Conservation (phyloP, 1,139 yeast genomes). For the Hanseniaspora gamundiae region DNA sequence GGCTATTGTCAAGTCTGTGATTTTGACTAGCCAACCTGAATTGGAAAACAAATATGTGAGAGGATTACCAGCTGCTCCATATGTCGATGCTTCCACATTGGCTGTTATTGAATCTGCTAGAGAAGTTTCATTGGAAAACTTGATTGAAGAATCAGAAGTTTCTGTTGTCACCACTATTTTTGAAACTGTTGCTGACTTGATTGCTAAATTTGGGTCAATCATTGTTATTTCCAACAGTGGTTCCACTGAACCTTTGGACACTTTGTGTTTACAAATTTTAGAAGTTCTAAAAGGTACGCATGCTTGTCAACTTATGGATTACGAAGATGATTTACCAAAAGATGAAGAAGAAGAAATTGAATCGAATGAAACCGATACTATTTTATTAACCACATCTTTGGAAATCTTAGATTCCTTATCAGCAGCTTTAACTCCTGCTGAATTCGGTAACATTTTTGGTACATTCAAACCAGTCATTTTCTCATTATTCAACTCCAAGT, state of each 20-base stretch:
- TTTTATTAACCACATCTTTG: constrained; percentile 71
- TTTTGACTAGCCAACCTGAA: constrained; percentile 46
- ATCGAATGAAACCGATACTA: constrained; percentile 78
- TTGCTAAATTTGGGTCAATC: constrained; percentile 60
- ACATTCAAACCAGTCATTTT: constrained; percentile 60
- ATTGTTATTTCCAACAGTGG: constrained; percentile 51
- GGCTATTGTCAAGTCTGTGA: constrained; percentile 60
- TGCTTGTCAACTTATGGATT: constrained; percentile 62
- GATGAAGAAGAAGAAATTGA: constrained; percentile 37
- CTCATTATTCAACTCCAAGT: constrained; percentile 49
- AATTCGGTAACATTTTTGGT: constrained; percentile 59
- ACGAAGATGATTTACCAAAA: constrained; percentile 37
- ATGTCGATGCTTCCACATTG: constrained; percentile 45
- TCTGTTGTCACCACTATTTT: constrained; percentile 70
- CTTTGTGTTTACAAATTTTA: constrained; percentile 58
- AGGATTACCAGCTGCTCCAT: constrained; percentile 58
- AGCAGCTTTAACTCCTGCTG: constrained; percentile 52
- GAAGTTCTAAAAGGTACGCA: constrained; percentile 68
- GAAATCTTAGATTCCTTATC: constrained; percentile 77
- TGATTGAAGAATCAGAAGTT: constrained; percentile 72
- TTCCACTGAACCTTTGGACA: constrained; percentile 50
- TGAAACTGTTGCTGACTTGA: constrained; percentile 61
- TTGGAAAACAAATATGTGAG: constrained; percentile 43
- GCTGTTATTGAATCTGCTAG: constrained; percentile 57
- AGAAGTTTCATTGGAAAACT: constrained; percentile 45